Evolutionary conservation across 495 filamentous ascomycete species (phyloP), one percentile per base, ranked within the genome.

Genomic region (Penicillium pulvis): DNA sequence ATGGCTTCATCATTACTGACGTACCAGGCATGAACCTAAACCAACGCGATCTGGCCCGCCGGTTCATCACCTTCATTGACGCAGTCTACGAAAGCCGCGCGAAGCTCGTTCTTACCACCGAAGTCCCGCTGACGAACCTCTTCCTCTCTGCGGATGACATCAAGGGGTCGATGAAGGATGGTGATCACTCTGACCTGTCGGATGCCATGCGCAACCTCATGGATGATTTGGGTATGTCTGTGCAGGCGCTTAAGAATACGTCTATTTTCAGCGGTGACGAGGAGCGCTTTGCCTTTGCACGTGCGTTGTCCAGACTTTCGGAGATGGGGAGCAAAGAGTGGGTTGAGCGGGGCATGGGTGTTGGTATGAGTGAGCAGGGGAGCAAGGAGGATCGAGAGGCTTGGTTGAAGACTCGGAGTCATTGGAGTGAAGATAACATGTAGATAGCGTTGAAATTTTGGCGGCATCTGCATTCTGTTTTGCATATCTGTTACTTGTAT

Each of bases 51-150:
- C 80, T 95, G 12, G 94, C 95, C 1, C 76, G 94, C 45, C 78
- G 94, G 19, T 98, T 98, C 71, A 98, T 98, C 62, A 98, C 94
- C 0, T 97, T 98, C 63, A 89, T 98, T 51, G 94, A 98, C 71
- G 93, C 94, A 10, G 87, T 94, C 31, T 98, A 98, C 75, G 94
- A 91, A 62, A 85, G 80, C 60, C 74, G 81, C 64, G 93, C 92
- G n/a, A 97, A 97, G 74, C 82, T 98, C 3, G 94, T 97, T 19
- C 83, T 98, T 12, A 98, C 94, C 0, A 91, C 89, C 45, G 90
- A 87, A 26, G 89, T 92, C 5, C 91, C 94, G 0, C 76, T 98
- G 0, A 81, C 83, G 26, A 85, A 94, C 66, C 84, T 98, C 43
- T 98, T 98, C 77, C 83, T 98, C 57, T 92, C 90, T n/a, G 81